Conservation (phyloP, 2,329 filamentous ascomycete genomes). For the Neonectria magnoliae region DNA sequence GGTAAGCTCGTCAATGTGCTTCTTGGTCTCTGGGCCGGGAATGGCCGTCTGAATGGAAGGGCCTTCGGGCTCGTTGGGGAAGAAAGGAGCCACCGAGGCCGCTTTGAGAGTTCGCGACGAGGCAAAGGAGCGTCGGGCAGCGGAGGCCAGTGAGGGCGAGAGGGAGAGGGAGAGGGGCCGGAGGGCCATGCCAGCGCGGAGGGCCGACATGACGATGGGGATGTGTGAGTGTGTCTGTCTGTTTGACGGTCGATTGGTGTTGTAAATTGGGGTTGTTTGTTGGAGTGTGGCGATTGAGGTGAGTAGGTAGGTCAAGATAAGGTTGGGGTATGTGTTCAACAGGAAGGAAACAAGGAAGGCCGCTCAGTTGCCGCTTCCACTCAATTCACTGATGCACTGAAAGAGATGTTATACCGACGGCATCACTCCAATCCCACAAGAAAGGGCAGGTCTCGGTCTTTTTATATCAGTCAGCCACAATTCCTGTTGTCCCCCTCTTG, state of each 20-base stretch:
- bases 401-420: background rate
- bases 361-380: background rate
- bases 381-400: background rate
- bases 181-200: slow-evolving; percentile 42
- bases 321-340: background rate
- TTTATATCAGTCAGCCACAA: slow-evolving; percentile 6
- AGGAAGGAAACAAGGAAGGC: background rate
- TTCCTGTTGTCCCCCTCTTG: background rate
- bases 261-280: background rate
- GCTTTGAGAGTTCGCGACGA: slow-evolving; percentile 37
- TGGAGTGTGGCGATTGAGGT: background rate
- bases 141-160: slow-evolving; percentile 27
- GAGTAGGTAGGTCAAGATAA: background rate
- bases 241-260: background rate
- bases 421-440: background rate
- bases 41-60: slow-evolving; percentile 69
- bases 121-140: slow-evolving; percentile 38
- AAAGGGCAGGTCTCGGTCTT: slow-evolving; percentile 24
- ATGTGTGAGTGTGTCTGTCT: background rate
- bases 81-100: slow-evolving; percentile 52
- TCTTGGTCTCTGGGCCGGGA: slow-evolving; percentile 79
- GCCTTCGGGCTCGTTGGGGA: slow-evolving; percentile 60
- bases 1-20: slow-evolving; percentile 75
- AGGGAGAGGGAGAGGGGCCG: slow-evolving; percentile 33
- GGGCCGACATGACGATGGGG: slow-evolving; percentile 42